Evolutionary conservation across 495 filamentous ascomycete genomes (phyloP), one percentile per base, ranked within the genome.

Genomic region (Symbiotaphrina buchneri): DNA sequence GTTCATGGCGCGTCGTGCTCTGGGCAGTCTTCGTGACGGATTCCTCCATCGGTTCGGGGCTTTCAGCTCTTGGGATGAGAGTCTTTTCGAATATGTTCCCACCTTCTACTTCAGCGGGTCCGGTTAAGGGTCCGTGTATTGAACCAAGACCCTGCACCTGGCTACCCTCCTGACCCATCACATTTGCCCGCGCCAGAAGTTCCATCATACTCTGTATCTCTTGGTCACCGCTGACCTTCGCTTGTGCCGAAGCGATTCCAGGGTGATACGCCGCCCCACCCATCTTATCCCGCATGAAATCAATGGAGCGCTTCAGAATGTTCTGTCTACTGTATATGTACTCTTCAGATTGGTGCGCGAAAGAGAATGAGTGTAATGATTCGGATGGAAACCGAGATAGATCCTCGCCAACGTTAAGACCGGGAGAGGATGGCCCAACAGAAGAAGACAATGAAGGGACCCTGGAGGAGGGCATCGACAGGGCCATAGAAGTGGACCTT

Each of bases 281-380:
- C 47, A 92, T 61, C 34, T 74, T 82, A 46, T 94, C 84, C 43
- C 78, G 71, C 85, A 99, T 87, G 46, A 95, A 95, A 51, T 95
- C 90, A 38, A 97, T 75, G 10, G 83, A 90, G 32, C 83, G 62
- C 47, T 93, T 94, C 42, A 99, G 47, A 13, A 92, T 74, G 53
- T 82, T 94, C 45, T 95, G 90, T 28, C 90, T 68, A 44, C 59
- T 93, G 43, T 91, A 77, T 18, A 95, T 63, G 27, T 75, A 58
- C 41, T 94, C 84, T 44, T 92, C 85, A 4, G 84, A 83, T 49
- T 92, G 85, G 35, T 93, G 80, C 3, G 90, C 81, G 48, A 99
- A 99, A 19, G 90, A 95, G 54, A 99, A 99, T 0, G 90, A 95
- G 47, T 99, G 87, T 35, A 99, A 52, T 1, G 87, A 99, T 49